Conservation (phyloP, 805 yeast genomes). For the Pichia eremophila region DNA sequence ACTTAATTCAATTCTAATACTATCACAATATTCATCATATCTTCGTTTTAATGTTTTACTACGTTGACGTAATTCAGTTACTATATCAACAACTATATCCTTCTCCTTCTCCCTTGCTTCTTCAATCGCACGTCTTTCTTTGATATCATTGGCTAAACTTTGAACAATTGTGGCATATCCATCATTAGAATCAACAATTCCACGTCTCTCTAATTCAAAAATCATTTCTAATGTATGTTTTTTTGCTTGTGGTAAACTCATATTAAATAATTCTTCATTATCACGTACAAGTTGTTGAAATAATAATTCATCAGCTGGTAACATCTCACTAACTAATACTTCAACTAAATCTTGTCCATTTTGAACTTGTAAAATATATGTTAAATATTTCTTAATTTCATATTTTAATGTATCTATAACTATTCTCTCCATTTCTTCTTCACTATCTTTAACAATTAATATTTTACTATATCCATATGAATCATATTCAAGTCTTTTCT, state of each 20-base stretch:
- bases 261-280: slow-evolving; percentile 19
- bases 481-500: slow-evolving; percentile 24
- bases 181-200: slow-evolving; percentile 53
- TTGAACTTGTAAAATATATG: slow-evolving; percentile 79
- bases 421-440: background rate
- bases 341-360: slow-evolving; percentile 53
- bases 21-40: slow-evolving; percentile 34
- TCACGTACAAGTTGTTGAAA: slow-evolving; percentile 49
- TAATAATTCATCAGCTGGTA: slow-evolving; percentile 56
- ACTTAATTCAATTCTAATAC: background rate
- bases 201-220: slow-evolving; percentile 63
- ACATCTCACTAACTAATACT: slow-evolving; percentile 51
- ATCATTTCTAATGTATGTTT: slow-evolving; percentile 65
- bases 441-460: slow-evolving; percentile 1
- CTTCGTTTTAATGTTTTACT: slow-evolving; percentile 36
- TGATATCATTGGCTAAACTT: slow-evolving; percentile 76
- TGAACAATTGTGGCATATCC: slow-evolving; percentile 73
- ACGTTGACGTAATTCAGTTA: slow-evolving; percentile 35
- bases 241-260: slow-evolving; percentile 67
- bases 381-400: slow-evolving; percentile 74
- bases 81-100: slow-evolving; percentile 32
- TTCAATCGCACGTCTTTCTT: slow-evolving; percentile 35
- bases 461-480: slow-evolving; percentile 8
- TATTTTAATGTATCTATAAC: slow-evolving; percentile 34
- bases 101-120: slow-evolving; percentile 33